phyloP scores from a whole-genome alignment of 2,329 filamentous ascomycete species.

The Fusarium udum region DNA sequence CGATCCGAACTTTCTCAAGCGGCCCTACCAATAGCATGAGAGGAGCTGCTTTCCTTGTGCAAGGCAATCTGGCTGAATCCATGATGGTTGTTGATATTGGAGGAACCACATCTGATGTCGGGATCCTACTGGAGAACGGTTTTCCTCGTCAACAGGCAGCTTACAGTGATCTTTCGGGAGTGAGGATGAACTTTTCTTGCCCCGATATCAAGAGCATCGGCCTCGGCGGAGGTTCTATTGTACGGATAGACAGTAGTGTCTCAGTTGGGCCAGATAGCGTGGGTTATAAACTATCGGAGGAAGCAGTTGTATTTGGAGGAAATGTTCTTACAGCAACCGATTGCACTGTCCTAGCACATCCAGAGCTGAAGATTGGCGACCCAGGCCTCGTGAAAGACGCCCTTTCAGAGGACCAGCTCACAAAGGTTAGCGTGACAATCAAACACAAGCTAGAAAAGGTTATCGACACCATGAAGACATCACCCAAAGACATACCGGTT shows the following conservation, averaged over 20 bases:
- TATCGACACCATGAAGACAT: slow-evolving; percentile 71
- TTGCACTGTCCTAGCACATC: slow-evolving; percentile 51
- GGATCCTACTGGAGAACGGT: slow-evolving; percentile 67
- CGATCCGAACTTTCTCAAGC: slow-evolving; percentile 70
- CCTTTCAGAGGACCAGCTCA: slow-evolving; percentile 47
- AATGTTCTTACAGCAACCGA: slow-evolving; percentile 68
- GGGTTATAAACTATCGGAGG: slow-evolving; percentile 63
- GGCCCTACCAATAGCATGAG: slow-evolving; percentile 72
- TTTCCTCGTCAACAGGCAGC: slow-evolving; percentile 71
- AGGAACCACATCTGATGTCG: slow-evolving; percentile 73
- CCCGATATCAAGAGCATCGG: slow-evolving; percentile 69
- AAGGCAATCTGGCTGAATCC: slow-evolving; percentile 48
- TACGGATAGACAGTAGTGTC: slow-evolving; percentile 52
- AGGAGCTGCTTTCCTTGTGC: slow-evolving; percentile 68
- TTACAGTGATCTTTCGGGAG: slow-evolving; percentile 69
- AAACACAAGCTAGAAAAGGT: slow-evolving; percentile 63
- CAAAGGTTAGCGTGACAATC: slow-evolving; percentile 52
- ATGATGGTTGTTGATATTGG: slow-evolving; percentile 73
- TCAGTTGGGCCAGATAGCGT: slow-evolving; percentile 71
- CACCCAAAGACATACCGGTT: slow-evolving; percentile 66
- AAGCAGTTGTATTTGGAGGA: slow-evolving; percentile 67
- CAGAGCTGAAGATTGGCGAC: slow-evolving; percentile 54
- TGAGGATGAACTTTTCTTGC: slow-evolving; percentile 68
- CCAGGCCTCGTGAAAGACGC: slow-evolving; percentile 47
- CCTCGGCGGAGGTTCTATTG: slow-evolving; percentile 66